These are phyloP conservation scores for Penicillium paxilli DNA, from an alignment of 495 filamentous ascomycete species.

Conservation along the genomic window DNA sequence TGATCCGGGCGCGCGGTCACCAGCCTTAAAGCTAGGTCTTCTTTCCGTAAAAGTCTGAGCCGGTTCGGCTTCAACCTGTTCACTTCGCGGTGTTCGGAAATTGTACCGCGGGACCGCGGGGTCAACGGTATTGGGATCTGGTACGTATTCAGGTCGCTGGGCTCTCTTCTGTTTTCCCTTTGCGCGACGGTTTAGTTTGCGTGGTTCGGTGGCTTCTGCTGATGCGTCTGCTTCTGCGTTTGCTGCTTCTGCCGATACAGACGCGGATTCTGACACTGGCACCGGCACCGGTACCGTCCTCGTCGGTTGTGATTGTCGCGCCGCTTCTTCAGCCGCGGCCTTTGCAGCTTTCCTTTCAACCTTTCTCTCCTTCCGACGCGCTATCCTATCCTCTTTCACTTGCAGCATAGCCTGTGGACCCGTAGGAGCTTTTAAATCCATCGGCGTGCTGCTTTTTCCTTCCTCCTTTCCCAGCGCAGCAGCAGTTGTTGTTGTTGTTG, in stretches of 20 bases:
- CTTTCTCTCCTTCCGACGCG: constrained; percentile 23
- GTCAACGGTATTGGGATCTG: not conserved
- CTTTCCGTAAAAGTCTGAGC: not conserved
- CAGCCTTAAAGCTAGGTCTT: not conserved
- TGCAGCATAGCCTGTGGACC: not conserved
- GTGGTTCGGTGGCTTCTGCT: no score
- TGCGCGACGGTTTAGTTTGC: no score
- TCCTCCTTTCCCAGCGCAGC: not conserved
- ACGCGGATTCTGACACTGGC: not conserved
- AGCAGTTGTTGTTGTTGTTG: not conserved
- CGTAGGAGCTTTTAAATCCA: no score
- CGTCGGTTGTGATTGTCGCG: no score
- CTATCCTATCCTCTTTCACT: constrained; percentile 15
- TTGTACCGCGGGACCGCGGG: not conserved
- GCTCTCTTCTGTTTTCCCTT: not conserved
- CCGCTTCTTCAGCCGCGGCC: not conserved
- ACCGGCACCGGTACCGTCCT: no score
- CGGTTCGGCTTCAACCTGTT: not conserved
- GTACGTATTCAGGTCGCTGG: not conserved
- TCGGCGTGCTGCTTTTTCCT: not conserved
- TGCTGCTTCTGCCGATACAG: not conserved
- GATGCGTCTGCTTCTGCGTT: not conserved
- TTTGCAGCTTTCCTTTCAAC: constrained; percentile 1
- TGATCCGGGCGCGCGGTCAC: no score
- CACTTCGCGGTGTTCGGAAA: not conserved